Evolutionary conservation across 2,329 filamentous ascomycete species (phyloP).

Genomic region (Xenoacremonium recifei): DNA sequence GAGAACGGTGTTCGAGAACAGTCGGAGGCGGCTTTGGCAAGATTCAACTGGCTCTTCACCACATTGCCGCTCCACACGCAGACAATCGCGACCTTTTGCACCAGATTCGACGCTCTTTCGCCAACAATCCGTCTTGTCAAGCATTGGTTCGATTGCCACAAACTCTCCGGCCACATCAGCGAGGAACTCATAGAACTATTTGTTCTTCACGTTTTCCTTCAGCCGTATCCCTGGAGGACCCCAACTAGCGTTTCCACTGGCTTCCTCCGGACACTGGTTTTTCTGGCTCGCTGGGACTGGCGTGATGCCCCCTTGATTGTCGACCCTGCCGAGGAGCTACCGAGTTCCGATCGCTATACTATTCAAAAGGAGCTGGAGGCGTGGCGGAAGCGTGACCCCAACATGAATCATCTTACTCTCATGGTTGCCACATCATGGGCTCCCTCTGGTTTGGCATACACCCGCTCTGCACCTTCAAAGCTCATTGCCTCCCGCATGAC

Average conservation of each 20-base stretch:
- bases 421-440: slow-evolving; percentile 82
- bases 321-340: slow-evolving; percentile 65
- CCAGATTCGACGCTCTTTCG: slow-evolving; percentile 75
- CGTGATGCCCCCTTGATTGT: slow-evolving; percentile 76
- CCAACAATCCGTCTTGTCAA: slow-evolving; percentile 82
- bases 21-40: slow-evolving; percentile 65
- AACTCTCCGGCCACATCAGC: slow-evolving; percentile 72
- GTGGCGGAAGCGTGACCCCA: slow-evolving; percentile 85
- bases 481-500: slow-evolving; percentile 85
- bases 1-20: slow-evolving; percentile 66
- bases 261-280: slow-evolving; percentile 76
- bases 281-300: slow-evolving; percentile 92
- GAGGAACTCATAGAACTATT: slow-evolving; percentile 85
- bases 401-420: slow-evolving; percentile 78
- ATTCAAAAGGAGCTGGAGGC: slow-evolving; percentile 74
- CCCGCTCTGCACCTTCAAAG: slow-evolving; percentile 67
- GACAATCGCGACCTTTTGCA: slow-evolving; percentile 76
- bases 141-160: slow-evolving; percentile 83
- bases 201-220: slow-evolving; percentile 73
- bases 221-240: slow-evolving; percentile 75
- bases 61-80: slow-evolving; percentile 78
- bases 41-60: slow-evolving; percentile 69
- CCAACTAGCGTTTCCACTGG: slow-evolving; percentile 77
- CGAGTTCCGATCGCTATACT: slow-evolving; percentile 55
- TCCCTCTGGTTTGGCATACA: slow-evolving; percentile 76